Conservation (phyloP, 2,329 filamentous ascomycete genomes). For the Tolypocladium nubicola region DNA sequence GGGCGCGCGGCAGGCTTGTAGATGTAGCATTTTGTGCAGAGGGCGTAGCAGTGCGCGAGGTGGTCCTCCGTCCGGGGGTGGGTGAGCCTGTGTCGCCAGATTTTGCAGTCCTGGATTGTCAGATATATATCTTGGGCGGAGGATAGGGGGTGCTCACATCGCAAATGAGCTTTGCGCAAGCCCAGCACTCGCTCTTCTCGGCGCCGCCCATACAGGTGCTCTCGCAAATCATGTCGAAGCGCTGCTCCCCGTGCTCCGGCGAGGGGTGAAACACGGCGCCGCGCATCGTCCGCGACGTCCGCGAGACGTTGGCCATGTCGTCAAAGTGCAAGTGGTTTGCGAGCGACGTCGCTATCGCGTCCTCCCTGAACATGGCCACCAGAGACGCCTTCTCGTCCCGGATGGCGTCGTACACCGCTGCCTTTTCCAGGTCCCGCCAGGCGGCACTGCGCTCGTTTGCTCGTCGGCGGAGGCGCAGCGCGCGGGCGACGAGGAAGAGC, state of each 20-base stretch:
- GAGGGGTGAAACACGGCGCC: not conserved
- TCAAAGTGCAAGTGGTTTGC: conserved; percentile 6
- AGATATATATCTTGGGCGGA: not conserved
- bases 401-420: not conserved
- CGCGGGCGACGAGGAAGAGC: not conserved
- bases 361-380: not conserved
- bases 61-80: conserved; percentile 5
- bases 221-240: conserved; percentile 5
- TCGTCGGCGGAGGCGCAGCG: not conserved
- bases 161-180: conserved; percentile 7
- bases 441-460: not conserved
- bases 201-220: not conserved
- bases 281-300: conserved; percentile 4
- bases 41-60: conserved; percentile 6
- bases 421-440: not conserved
- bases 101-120: not conserved
- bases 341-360: conserved; percentile 3
- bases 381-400: not conserved
- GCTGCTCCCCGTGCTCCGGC: not conserved
- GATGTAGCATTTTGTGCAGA: conserved; percentile 9
- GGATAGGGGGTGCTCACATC: conserved; percentile 1
- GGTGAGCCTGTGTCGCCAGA: not conserved
- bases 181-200: conserved; percentile 8
- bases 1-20: not conserved
- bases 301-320: conserved; percentile 7